These are phyloP conservation scores for Pharnaceum exiguum DNA, from an alignment of 148 eudicot genomes.

Conservation along the genomic window DNA sequence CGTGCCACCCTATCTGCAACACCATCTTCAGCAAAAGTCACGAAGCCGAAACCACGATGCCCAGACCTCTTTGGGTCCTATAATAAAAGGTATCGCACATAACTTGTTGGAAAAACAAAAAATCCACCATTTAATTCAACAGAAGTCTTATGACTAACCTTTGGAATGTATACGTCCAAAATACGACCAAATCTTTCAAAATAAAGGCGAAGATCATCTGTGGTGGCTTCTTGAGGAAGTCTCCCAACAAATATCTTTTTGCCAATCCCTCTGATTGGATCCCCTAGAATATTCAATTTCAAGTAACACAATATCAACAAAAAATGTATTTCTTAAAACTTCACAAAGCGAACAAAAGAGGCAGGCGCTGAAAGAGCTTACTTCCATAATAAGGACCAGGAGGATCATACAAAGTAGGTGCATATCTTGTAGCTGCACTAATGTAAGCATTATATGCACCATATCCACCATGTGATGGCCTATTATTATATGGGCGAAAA, in stretches of 20 bases:
- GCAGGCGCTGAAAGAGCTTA: constrained; percentile 26
- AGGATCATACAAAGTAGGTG: constrained; percentile 90
- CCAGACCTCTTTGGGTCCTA: constrained; percentile 97
- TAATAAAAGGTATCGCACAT: constrained; percentile 11
- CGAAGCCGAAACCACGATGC: constrained; percentile 98
- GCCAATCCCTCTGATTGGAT: constrained; percentile 67
- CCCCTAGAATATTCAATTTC: constrained; percentile 37
- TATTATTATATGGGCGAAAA: constrained; percentile 44
- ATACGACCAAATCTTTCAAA: constrained; percentile 96
- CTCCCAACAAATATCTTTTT: constrained; percentile 94
- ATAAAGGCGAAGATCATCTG: constrained; percentile 80
- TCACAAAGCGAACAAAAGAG: not conserved
- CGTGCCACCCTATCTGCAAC: constrained; percentile 95
- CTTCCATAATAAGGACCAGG: constrained; percentile 82
- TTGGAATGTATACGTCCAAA: constrained; percentile 85
- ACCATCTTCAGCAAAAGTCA: constrained; percentile 93
- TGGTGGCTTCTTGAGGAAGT: constrained; percentile 90
- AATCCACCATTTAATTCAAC: not conserved
- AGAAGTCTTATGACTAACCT: constrained; percentile 39
- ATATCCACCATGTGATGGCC: constrained; percentile 52
- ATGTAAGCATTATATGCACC: constrained; percentile 94
- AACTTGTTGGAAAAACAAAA: not conserved
- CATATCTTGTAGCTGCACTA: constrained; percentile 90
- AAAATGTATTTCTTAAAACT: not conserved
- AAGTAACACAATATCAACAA: not conserved